Conservation (phyloP, 352 stramenopile genomes). For the Phytophthora macrochlamydospora region DNA sequence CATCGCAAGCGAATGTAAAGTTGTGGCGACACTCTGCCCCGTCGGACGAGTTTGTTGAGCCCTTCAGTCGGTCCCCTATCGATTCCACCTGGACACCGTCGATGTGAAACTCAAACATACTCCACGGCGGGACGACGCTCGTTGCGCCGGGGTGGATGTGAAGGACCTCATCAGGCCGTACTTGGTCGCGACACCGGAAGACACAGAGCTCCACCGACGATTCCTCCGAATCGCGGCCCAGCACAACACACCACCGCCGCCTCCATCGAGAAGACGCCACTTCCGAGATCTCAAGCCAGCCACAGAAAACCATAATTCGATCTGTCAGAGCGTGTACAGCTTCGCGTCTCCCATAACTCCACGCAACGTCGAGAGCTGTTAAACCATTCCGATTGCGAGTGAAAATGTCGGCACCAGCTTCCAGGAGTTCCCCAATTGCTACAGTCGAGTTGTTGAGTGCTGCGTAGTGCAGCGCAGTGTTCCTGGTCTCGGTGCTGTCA, state of each 20-base stretch:
- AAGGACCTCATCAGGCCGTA: conserved; percentile 9
- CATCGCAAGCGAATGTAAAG: neutral
- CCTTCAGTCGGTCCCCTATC: neutral
- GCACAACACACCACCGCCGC: conserved; percentile 46
- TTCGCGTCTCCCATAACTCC: conserved; percentile 29
- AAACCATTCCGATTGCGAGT: conserved; percentile 51
- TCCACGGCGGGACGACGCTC: neutral
- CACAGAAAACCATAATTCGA: conserved; percentile 40
- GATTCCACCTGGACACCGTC: neutral
- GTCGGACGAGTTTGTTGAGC: neutral
- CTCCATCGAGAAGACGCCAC: conserved; percentile 36
- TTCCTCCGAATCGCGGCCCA: conserved; percentile 40
- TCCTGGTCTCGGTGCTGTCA: conserved; percentile 30
- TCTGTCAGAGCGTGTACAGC: conserved; percentile 35
- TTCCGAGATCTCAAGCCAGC: conserved; percentile 37
- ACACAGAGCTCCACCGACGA: conserved; percentile 34
- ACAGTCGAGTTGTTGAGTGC: conserved; percentile 32
- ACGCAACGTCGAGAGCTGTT: conserved; percentile 52
- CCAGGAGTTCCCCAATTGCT: conserved; percentile 45
- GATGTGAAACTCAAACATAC: neutral
- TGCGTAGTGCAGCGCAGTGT: conserved; percentile 63
- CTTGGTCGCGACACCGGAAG: neutral
- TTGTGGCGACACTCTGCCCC: neutral
- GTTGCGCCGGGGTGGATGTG: neutral
- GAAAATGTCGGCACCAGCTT: conserved; percentile 39